phyloP scores from a whole-genome alignment of 257 asterid genomes.

The Solanum infundibuliforme region DNA sequence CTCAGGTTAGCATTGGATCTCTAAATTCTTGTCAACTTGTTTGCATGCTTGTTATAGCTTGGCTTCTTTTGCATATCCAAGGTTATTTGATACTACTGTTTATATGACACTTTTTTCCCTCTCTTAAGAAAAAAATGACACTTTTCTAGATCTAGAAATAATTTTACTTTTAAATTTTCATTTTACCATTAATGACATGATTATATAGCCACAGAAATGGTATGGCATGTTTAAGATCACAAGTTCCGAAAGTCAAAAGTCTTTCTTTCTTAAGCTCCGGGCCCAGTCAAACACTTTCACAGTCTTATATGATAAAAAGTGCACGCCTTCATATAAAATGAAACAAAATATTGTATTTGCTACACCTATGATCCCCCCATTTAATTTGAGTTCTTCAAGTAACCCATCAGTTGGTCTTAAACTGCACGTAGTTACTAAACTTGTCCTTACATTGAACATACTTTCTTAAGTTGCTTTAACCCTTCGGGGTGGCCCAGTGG shows the following conservation, averaged over 20 bases:
- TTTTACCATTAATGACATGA: neutral
- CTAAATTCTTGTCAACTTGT: neutral
- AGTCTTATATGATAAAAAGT: neutral
- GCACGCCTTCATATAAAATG: neutral
- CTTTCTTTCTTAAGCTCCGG: neutral
- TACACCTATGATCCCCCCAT: neutral
- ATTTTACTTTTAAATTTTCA: neutral
- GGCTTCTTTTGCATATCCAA: neutral
- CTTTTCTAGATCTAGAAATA: neutral
- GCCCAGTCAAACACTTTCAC: neutral
- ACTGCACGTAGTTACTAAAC: neutral
- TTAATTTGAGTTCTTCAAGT: neutral
- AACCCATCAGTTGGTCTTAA: neutral
- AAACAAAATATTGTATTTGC: neutral
- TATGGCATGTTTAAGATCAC: neutral
- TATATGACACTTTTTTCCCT: neutral
- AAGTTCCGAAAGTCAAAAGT: neutral
- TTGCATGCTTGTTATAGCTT: neutral
- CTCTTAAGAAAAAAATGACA: neutral
- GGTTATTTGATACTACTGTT: neutral
- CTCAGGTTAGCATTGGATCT: slow-evolving; percentile 49
- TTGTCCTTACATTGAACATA: neutral
- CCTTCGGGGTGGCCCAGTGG: no score
- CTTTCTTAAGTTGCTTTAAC: neutral
- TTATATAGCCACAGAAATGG: neutral